phyloP scores from a whole-genome alignment of 2,329 filamentous ascomycete genomes.

The Didymella segeticola region DNA sequence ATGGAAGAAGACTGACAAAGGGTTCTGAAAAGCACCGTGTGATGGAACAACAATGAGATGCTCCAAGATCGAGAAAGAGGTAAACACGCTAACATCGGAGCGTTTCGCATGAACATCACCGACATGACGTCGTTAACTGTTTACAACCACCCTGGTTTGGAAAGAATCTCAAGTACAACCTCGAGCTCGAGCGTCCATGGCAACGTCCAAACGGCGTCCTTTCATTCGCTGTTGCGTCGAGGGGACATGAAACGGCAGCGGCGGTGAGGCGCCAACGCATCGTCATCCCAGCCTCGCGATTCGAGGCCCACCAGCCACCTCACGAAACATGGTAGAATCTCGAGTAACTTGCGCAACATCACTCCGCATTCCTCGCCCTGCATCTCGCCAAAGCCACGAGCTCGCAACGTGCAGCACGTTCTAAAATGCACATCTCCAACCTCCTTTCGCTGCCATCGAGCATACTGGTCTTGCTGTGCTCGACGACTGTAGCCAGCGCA shows the following conservation, averaged over 20 bases:
- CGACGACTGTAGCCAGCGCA: conserved; percentile 31
- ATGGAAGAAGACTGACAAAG: neutral
- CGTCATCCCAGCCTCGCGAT: conserved; percentile 44
- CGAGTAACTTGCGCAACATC: conserved; percentile 13
- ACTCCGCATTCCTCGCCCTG: conserved; percentile 23
- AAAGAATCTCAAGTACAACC: neutral
- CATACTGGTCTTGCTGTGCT: conserved; percentile 38
- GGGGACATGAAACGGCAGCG: conserved; percentile 19
- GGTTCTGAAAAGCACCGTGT: too few relatives aligned
- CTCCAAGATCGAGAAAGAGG: neutral
- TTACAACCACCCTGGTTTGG: neutral
- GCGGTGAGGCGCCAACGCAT: conserved; percentile 39
- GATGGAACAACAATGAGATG: too few relatives aligned
- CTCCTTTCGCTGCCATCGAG: conserved; percentile 42
- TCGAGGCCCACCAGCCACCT: conserved; percentile 42
- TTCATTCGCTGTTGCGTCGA: conserved; percentile 5
- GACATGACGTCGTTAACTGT: conserved; percentile 12
- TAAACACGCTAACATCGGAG: conserved; percentile 7
- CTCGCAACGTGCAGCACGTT: conserved; percentile 6
- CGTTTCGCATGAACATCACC: neutral
- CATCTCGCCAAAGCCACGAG: conserved; percentile 16
- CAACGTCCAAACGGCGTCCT: neutral
- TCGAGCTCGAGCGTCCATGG: conserved; percentile 2
- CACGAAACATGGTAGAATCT: conserved; percentile 15
- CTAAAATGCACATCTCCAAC: conserved; percentile 34